Conservation (phyloP, 129 eudicot genomes). For the Flaveria robusta region DNA sequence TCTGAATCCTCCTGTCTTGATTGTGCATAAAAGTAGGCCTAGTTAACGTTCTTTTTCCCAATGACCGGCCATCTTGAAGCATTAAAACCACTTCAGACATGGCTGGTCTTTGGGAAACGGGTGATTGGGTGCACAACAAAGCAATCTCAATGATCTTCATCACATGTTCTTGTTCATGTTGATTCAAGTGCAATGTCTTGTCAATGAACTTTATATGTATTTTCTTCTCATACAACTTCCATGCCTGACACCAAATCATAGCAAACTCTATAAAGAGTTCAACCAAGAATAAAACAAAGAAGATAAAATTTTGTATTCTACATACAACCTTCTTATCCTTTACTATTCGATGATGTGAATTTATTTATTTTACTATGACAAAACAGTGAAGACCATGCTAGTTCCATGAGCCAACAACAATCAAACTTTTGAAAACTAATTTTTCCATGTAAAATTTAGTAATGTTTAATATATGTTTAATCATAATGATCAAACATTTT, state of each 20-base stretch:
- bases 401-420: no score
- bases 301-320: not conserved
- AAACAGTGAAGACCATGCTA: no score
- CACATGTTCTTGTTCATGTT: conserved; percentile 45
- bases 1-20: conserved; percentile 28
- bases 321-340: no score
- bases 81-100: conserved; percentile 66
- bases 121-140: conserved; percentile 72
- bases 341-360: no score
- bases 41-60: conserved; percentile 32
- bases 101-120: conserved; percentile 56
- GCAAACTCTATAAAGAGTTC: not conserved
- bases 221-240: conserved; percentile 57
- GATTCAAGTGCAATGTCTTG: conserved; percentile 44
- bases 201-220: conserved; percentile 46
- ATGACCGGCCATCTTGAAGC: conserved; percentile 48
- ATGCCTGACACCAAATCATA: conserved; percentile 43
- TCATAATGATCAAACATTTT: no score
- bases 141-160: conserved; percentile 65
- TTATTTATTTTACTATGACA: no score
- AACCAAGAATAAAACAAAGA: not conserved
- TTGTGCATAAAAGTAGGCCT: conserved; percentile 36
- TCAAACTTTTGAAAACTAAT: no score
- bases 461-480: no score
- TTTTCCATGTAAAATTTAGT: no score